Evolutionary conservation across 2,329 filamentous ascomycete genomes (phyloP), one percentile per base, ranked within the genome.

Genomic region (Aureobasidium mangrovei): DNA sequence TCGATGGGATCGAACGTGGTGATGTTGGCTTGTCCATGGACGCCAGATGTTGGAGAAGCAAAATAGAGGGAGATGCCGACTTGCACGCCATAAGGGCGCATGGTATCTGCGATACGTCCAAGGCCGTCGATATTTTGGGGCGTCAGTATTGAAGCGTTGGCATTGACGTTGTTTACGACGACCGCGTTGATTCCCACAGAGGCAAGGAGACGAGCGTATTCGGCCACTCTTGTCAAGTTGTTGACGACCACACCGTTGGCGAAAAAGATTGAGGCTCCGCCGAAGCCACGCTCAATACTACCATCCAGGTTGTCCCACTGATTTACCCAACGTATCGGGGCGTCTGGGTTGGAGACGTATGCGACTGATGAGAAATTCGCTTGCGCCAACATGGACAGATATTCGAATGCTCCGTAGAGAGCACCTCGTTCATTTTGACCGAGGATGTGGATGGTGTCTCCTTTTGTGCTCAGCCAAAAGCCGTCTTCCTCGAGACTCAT

Each of bases 271-370:
- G 83, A 87, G 0, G 74, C 69, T 0, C 85, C 84, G 3, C 75
- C 84, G 60, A 84, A 88, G 18, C 84, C 84, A 52, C 84, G 73
- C 64, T 87, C 84, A 42, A 88, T 81, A 39, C 75, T 81, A 9
- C 83, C 77, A 56, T 84, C 77, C 64, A 87, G 71, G 59, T 88
- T 86, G 63, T 88, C 83, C 84, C 84, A 88, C 59, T 88, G 78
- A 62, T 88, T 87, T 0, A 81, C 77, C 84, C 84, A 87, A 59
- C 84, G 76, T 40, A 88, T 77, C 0, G 78, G 78, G 0, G 78
- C 80, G 55, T 76, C 73, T 0, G 83, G 82, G 58, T 78, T 84
- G 7, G 74, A 76, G 2, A 74, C 68, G 44, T 75, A 74, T 4
- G 74, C 64, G 0, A 75, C 71, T 1, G 71, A 60, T 0, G 73